These are phyloP conservation scores for Tremella fuciformis DNA, from an alignment of 768 basidiomycete genomes.

Conservation along the genomic window DNA sequence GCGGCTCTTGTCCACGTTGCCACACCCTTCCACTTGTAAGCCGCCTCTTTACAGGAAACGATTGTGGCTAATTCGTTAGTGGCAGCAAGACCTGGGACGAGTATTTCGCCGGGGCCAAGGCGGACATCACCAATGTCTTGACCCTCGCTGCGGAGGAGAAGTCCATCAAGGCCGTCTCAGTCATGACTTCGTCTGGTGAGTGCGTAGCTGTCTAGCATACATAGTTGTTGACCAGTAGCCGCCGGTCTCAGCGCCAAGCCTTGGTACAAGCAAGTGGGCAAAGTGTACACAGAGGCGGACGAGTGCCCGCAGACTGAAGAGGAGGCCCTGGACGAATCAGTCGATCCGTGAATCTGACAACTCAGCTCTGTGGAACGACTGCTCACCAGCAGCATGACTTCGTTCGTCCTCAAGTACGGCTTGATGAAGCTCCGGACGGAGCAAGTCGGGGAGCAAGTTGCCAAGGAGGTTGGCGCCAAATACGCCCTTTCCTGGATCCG, in stretches of 20 bases:
- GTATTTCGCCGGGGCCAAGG: background rate
- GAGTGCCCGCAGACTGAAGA: constrained; percentile 34
- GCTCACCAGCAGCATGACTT: background rate
- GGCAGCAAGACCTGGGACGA: background rate
- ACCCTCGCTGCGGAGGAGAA: background rate
- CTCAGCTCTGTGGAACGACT: background rate
- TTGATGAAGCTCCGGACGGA: constrained; percentile 1
- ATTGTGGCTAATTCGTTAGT: constrained; percentile 2
- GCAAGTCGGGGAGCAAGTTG: background rate
- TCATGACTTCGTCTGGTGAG: constrained; percentile 1
- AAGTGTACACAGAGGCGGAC: constrained; percentile 41
- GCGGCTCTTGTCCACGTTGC: constrained; percentile 19
- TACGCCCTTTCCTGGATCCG: background rate
- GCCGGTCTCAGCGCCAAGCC: too few relatives aligned
- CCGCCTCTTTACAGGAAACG: background rate
- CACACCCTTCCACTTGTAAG: background rate
- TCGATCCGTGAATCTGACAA: constrained; percentile 22
- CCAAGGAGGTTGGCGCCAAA: background rate
- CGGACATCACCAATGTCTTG: constrained; percentile 2
- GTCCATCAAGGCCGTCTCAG: background rate
- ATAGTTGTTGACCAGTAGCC: too few relatives aligned
- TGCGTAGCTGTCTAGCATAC: background rate
- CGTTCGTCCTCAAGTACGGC: background rate
- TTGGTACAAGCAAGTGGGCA: constrained; percentile 20
- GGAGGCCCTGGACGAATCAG: constrained; percentile 19